Evolutionary conservation across 768 basidiomycete species (phyloP), one percentile per base, ranked within the genome.

Genomic region (Suillus decipiens): DNA sequence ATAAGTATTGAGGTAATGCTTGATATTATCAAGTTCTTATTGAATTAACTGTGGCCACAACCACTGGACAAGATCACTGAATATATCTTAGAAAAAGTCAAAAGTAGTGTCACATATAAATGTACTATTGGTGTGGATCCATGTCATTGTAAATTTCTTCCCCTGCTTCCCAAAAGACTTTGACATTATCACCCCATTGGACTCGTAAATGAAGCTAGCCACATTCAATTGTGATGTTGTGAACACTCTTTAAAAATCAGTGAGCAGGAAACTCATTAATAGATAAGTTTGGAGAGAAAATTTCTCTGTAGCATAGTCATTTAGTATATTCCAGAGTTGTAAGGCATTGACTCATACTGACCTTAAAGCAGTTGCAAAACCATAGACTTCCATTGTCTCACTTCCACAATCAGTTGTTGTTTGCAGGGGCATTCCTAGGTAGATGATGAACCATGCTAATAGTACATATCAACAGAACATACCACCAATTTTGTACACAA

Each of bases 141-240:
- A 57, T 48, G 17, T 70, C 43, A 61, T 72, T 67, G 53, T 72
- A 42, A 8, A 42, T 42, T 42, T 42, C 17, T 7, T 42, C 17
- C 0, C 17, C 7, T 42, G 41, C 42, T 10, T 43, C 19, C 37
- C 2, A 39, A 39, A 39, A 39, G 3, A 39, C 5, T 6, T 39
- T 39, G 36, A 37, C 70, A 61, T 71, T 77, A 36, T 76, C 75
- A 24, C 73, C 75, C 64, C 67, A 75, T 17, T 77, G 60, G 5
- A 72, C 37, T 4, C 70, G 56, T 1, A 78, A 61, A 5, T 41
- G 62, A 12, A 70, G 64, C 77, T 77, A 78, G 2, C 68, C 63
- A 22, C 71, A 61, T 43, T 77, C 76, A 42, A 77, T 71, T 1
- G 71, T 67, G 24, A 73, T 73, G 45, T 76, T 75, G 36, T 74